Evolutionary conservation across 2,329 filamentous ascomycete species (phyloP).

Genomic region (Sporothrix schenckii): DNA sequence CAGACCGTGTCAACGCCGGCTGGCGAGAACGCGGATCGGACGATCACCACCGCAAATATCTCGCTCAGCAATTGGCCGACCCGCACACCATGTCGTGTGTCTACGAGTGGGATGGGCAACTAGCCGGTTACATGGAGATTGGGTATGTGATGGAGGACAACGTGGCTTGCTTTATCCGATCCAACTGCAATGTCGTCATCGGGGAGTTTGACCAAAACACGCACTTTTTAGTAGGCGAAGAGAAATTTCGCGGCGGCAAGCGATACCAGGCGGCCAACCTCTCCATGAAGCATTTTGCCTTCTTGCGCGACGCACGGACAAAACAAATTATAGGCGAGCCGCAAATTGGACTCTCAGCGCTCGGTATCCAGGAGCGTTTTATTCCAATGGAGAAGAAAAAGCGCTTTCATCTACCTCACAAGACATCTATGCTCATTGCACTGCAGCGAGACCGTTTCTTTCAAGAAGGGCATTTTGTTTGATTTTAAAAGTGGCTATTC

Average conservation of each 20-base stretch:
- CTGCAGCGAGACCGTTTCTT: slow-evolving; percentile 71
- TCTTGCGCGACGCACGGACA: slow-evolving; percentile 63
- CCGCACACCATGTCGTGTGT: slow-evolving; percentile 71
- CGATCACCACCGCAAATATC: slow-evolving; percentile 73
- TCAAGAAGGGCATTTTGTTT: slow-evolving; percentile 46
- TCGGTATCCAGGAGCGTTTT: slow-evolving; percentile 73
- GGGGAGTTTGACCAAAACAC: slow-evolving; percentile 61
- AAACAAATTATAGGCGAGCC: slow-evolving; percentile 68
- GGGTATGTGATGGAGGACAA: slow-evolving; percentile 66
- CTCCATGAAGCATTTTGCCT: slow-evolving; percentile 64
- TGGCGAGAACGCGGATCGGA: slow-evolving; percentile 80
- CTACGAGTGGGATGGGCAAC: slow-evolving; percentile 69
- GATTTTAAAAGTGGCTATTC: background rate
- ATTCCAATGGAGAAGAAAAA: slow-evolving; percentile 74
- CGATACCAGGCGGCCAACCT: slow-evolving; percentile 65
- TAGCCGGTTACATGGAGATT: slow-evolving; percentile 78
- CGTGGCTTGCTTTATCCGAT: slow-evolving; percentile 60
- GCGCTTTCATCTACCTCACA: slow-evolving; percentile 72
- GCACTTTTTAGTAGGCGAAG: slow-evolving; percentile 62
- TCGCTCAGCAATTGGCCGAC: slow-evolving; percentile 68
- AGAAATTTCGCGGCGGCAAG: slow-evolving; percentile 62
- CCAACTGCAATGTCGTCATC: slow-evolving; percentile 50
- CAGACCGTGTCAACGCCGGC: slow-evolving; percentile 75
- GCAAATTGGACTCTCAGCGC: slow-evolving; percentile 68
- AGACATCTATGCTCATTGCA: slow-evolving; percentile 68